phyloP scores from a whole-genome alignment of 2,329 filamentous ascomycete species.

The Thielaviopsis musarum region DNA sequence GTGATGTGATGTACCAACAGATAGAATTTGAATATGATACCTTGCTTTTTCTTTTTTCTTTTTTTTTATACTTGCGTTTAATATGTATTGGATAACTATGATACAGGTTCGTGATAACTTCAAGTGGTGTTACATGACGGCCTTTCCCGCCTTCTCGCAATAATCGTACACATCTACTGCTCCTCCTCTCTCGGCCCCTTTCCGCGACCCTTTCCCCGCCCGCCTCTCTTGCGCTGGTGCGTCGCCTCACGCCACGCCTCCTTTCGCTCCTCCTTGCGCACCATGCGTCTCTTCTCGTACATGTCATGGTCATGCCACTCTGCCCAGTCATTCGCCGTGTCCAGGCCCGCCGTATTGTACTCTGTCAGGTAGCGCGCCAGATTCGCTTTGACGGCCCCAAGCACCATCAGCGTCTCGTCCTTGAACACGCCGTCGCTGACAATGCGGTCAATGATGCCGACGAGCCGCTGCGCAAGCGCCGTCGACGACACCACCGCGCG shows the following conservation, averaged over 20 bases:
- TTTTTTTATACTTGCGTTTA: not conserved
- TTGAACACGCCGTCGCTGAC: conserved; percentile 4
- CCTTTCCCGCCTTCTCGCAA: no score
- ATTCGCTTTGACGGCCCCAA: conserved; percentile 2
- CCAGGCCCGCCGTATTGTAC: conserved; percentile 2
- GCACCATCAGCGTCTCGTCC: conserved; percentile 1
- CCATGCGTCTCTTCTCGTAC: not conserved
- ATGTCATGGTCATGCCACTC: conserved; percentile 9
- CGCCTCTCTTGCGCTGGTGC: not conserved
- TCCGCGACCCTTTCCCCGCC: not conserved
- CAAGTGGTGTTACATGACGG: no score
- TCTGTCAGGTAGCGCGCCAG: conserved; percentile 2
- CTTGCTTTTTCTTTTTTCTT: not conserved
- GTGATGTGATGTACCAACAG: conserved; percentile 4
- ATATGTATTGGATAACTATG: not conserved
- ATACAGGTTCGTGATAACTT: no score
- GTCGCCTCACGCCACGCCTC: conserved; percentile 2
- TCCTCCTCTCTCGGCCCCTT: not conserved
- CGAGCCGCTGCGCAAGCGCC: conserved; percentile 18
- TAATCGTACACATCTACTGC: no score
- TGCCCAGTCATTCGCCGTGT: conserved; percentile 4
- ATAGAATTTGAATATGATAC: not conserved
- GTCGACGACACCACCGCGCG: conserved; percentile 1
- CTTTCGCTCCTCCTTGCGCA: not conserved
- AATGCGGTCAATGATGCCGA: conserved; percentile 3